Base-by-base conservation (phyloP, 2,329 filamentous ascomycete species). In the Fusarium sp. region DNA sequence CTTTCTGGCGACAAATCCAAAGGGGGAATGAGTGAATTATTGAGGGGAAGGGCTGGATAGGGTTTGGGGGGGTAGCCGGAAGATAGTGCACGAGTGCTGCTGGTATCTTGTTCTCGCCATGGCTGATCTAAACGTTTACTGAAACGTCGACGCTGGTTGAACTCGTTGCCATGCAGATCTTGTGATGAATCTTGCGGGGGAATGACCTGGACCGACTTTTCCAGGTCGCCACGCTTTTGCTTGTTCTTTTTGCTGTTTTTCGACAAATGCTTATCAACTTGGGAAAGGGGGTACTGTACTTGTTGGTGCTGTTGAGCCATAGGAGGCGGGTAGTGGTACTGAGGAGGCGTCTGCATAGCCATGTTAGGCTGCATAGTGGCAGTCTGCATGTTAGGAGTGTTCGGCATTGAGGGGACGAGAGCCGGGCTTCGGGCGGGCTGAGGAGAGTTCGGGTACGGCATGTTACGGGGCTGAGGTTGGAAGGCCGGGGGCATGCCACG, bases 1-100 rank as follows among this genome's bases (percentile, higher is more conserved):
- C 84, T 90, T 76, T 89, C 88, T 63, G 91, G 91, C 68, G 90
- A 90, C 61, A 94, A 80, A 81, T 93, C 88, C 77, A 88, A 76
- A 69, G 75, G 74, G 73, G 69, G 74, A 74, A 69, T 76, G 59
- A 68, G 29, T 39, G 47, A 39, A 33, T 63, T 54, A 53, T 49
- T 43, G n/a, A 43, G 44, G 46, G 71, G 37, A 43, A 41, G 44
- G 35, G 55, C 39, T 47, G 72, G 59, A 20, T 54, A 24, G 24
- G 56, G 43, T 12, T 63, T 60, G 61, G 62, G 71, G 33, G 46
- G 54, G 21, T 56, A 59, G 60, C 57, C 61, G 52, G 68, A 69
- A 42, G 73, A 73, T 48, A 67, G 54, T 46, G 64, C 63, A 57
- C 71, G 69, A 33, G 65, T 65, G 54, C 57, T 70, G 43, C 62